Conservation (phyloP, 371 early-diverging fungal species). For the Mortierella sp. region DNA sequence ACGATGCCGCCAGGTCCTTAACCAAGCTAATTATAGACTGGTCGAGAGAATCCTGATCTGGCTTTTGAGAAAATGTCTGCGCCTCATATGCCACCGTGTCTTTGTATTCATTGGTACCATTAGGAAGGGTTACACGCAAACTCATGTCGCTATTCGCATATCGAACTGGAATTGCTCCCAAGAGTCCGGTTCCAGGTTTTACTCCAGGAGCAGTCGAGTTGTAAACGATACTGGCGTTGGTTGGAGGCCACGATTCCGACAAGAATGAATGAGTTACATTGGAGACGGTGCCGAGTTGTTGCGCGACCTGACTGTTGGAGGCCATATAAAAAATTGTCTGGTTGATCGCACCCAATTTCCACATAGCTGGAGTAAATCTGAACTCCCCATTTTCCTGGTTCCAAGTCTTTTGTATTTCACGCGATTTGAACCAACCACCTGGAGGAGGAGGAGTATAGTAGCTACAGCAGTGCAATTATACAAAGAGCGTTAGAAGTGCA, state of each 20-base stretch:
- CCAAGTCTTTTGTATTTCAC: neutral
- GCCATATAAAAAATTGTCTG: slow-evolving; percentile 28
- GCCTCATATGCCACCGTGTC: neutral
- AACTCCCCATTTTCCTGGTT: neutral
- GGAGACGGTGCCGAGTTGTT: slow-evolving; percentile 17
- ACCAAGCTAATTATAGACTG: slow-evolving; percentile 7
- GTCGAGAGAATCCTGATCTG: slow-evolving; percentile 14
- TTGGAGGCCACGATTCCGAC: slow-evolving; percentile 31
- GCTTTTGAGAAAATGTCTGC: slow-evolving; percentile 7
- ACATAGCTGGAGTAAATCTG: slow-evolving; percentile 6
- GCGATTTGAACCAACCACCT: slow-evolving; percentile 32
- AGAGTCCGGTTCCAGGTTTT: slow-evolving; percentile 21
- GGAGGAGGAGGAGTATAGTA: slow-evolving; percentile 25
- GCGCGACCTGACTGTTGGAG: slow-evolving; percentile 22
- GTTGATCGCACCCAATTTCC: slow-evolving; percentile 2
- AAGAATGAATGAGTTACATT: slow-evolving; percentile 24
- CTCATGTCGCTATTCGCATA: neutral
- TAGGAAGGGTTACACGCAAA: neutral
- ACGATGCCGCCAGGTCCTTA: neutral
- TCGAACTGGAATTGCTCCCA: slow-evolving; percentile 38
- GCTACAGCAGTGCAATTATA: slow-evolving; percentile 5
- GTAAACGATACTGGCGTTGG: slow-evolving; percentile 26
- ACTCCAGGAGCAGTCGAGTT: slow-evolving; percentile 11
- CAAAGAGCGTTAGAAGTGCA: too few relatives aligned
- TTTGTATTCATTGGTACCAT: neutral